Conservation (phyloP, 495 filamentous ascomycete genomes). For the Letharia lupina region DNA sequence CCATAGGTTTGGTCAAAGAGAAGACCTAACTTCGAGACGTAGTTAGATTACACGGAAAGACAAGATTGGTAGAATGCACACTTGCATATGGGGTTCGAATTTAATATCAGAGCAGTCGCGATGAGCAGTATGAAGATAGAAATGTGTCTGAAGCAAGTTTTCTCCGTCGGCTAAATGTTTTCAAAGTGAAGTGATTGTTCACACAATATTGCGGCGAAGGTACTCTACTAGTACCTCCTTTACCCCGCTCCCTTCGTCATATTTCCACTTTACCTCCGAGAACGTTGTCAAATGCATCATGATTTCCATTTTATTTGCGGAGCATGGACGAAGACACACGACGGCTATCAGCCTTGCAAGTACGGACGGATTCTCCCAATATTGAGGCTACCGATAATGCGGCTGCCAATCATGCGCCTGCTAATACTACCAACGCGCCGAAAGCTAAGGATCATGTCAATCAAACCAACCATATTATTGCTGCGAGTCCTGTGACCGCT, state of each 20-base stretch:
- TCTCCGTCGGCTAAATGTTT: too few species aligned
- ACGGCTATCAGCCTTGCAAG: background rate
- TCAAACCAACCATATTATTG: background rate
- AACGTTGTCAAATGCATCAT: background rate
- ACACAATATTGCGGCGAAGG: too few species aligned
- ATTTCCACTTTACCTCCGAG: background rate
- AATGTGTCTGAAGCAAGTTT: too few species aligned
- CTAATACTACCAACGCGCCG: background rate
- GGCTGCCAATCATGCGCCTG: background rate
- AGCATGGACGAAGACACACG: background rate
- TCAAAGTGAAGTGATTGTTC: too few species aligned
- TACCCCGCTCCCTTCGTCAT: background rate
- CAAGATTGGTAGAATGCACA: background rate
- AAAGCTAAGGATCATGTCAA: background rate
- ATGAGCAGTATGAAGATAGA: too few species aligned
- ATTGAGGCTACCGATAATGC: background rate
- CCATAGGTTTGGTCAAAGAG: background rate
- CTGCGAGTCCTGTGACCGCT: conserved; percentile 6
- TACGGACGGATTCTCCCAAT: background rate
- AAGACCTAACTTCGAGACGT: background rate
- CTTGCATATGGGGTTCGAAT: background rate
- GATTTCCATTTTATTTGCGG: background rate
- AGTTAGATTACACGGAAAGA: background rate
- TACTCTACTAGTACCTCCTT: too few species aligned
- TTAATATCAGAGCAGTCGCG: too few species aligned